These are phyloP conservation scores for Volvariella volvacea DNA, from an alignment of 1,284 basidiomycete genomes.

Conservation along the genomic window DNA sequence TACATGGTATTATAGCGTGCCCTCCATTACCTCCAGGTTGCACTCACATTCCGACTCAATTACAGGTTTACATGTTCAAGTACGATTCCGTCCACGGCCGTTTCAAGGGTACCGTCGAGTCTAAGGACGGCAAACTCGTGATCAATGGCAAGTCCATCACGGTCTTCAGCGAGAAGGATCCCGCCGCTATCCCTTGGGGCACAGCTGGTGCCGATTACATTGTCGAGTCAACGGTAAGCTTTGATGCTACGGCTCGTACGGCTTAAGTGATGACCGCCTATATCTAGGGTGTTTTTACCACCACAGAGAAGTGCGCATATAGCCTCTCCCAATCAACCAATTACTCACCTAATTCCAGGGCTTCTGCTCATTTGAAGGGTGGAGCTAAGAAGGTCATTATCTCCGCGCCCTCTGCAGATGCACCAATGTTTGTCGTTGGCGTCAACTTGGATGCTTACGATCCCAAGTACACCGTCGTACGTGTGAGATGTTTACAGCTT, in stretches of 20 bases:
- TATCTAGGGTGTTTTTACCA: conserved; percentile 65
- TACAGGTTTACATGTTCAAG: conserved; percentile 99
- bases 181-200: conserved; percentile 83
- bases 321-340: background rate
- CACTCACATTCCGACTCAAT: conserved; percentile 4
- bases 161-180: conserved; percentile 87
- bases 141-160: conserved; percentile 79
- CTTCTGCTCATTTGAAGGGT: conserved; percentile 92
- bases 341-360: conserved; percentile 42
- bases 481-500: conserved; percentile 21
- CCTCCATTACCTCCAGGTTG: conserved; percentile 2
- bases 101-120: conserved; percentile 83
- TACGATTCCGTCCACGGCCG: conserved; percentile 97
- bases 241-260: background rate
- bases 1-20: conserved; percentile 71
- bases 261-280: conserved; percentile 11
- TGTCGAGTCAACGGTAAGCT: conserved; percentile 86
- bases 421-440: conserved; percentile 95
- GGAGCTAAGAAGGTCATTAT: conserved; percentile 99
- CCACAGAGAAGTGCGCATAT: conserved; percentile 63
- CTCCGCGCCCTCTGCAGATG: conserved; percentile 97
- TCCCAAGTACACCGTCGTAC: conserved; percentile 81
- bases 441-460: conserved; percentile 97
- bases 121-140: conserved; percentile 86
- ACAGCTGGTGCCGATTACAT: conserved; percentile 85